Evolutionary conservation across 331 rosid genomes (phyloP), one percentile per base, ranked within the genome.

Genomic region (Cydonia oblonga): DNA sequence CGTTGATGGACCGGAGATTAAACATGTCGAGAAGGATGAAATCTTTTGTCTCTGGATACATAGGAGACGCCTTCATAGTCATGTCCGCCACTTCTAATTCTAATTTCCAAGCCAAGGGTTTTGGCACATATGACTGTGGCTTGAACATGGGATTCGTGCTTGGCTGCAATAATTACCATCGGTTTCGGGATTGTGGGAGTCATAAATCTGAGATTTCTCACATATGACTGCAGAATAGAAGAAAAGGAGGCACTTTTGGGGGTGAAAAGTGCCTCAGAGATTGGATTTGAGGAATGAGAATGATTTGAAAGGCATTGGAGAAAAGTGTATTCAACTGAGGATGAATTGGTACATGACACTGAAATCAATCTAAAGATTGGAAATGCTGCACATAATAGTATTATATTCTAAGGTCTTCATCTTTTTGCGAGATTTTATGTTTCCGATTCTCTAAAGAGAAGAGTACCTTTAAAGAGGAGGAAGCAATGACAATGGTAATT

Each of bases 51-150:
- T 42, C 28, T 66, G 3, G 90, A 87, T 20, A 84, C 89, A 20
- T 82, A 90, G 0, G 97, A 89, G 10, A 89, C 77, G 10, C 96
- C 90, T 61, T 91, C 96, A 22, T 83, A 86, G 53, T 91, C 97
- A 76, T 87, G 93, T 25, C 97, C 96, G 7, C 97, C 91, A 58
- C 93, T 89, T 9, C 93, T 72, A 1, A 89, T 74, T 69, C 93
- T 83, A 33, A 89, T 23, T 28, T 92, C 88, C 22, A 89, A 60
- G 30, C 80, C 80, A 33, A 64, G 76, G 44, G 74, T 59, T 76
- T 74, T 85, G 53, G 91, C 76, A 51, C 96, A 89, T 9, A 68
- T 70, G 7, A 87, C 85, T 12, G 92, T 77, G 2, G 80, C 79
- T 73, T 79, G 87, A 46, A 89, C 83, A 20, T 87, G 87, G 4